phyloP scores from a whole-genome alignment of 345 rosid species.

The Eucalyptus sp. region DNA sequence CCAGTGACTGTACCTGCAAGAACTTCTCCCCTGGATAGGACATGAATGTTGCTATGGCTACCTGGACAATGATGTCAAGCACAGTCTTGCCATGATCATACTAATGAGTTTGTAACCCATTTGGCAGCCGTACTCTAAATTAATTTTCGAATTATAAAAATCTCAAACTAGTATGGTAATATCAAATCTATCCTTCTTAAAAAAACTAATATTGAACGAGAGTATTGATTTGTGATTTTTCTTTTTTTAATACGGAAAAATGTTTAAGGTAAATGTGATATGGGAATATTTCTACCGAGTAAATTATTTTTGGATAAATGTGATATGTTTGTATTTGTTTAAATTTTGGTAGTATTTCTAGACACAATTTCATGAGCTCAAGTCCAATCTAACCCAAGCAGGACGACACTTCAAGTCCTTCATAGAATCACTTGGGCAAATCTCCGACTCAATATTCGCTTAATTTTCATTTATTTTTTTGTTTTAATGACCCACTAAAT shows the following conservation, averaged over 20 bases:
- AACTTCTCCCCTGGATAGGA: conserved; percentile 89
- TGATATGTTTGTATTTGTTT: background rate
- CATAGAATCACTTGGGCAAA: too few species aligned
- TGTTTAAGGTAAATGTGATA: too few species aligned
- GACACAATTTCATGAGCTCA: background rate
- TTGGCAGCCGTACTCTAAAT: background rate
- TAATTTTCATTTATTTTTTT: too few species aligned
- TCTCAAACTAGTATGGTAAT: rapidly evolving
- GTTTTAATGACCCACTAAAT: background rate
- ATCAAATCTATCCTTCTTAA: background rate
- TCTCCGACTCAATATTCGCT: rapidly evolving
- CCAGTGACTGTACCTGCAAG: conserved; percentile 58
- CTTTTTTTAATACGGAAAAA: too few species aligned
- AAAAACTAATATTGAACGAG: background rate
- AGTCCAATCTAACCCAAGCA: background rate
- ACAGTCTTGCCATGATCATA: conserved; percentile 63
- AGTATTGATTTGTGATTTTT: background rate
- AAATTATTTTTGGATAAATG: too few species aligned
- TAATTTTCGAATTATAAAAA: background rate
- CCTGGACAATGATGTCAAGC: conserved; percentile 69
- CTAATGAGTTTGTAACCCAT: background rate
- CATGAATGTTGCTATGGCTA: conserved; percentile 58
- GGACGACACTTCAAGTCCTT: background rate
- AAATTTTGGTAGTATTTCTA: background rate
- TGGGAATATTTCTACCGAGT: rapidly evolving